These are phyloP conservation scores for Mycena leptocephala DNA, from an alignment of 768 basidiomycete genomes.

Conservation along the genomic window DNA sequence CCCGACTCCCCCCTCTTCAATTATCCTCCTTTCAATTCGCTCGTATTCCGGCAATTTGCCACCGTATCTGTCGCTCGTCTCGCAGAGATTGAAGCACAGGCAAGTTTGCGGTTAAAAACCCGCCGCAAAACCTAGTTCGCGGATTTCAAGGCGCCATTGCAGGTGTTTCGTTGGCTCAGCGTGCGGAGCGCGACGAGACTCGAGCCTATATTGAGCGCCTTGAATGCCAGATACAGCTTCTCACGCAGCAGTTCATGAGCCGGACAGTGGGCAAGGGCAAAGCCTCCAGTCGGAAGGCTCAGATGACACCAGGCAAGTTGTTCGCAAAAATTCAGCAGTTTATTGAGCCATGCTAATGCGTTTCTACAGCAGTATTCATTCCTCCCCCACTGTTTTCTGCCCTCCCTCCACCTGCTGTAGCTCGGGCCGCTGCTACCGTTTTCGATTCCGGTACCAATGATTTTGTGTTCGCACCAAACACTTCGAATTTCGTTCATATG, in stretches of 20 bases:
- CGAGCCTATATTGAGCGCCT: neutral
- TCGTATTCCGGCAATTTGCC: neutral
- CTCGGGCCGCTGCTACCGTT: no score
- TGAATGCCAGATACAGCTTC: neutral
- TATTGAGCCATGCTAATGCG: neutral
- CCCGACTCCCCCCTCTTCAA: neutral
- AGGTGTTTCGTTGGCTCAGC: neutral
- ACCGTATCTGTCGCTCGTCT: neutral
- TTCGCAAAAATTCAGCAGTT: neutral
- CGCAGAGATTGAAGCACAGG: neutral
- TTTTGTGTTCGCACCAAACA: no score
- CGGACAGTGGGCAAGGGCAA: neutral
- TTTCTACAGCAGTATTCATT: no score
- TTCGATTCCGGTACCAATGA: no score
- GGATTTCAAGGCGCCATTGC: constrained; percentile 15
- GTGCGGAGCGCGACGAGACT: no score
- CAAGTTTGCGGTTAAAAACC: neutral
- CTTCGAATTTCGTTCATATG: no score
- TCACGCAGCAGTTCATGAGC: neutral
- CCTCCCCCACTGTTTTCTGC: no score
- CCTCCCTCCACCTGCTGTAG: no score
- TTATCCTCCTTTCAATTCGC: constrained; percentile 4
- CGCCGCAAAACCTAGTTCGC: constrained; percentile 11
- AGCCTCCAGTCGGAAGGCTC: neutral
- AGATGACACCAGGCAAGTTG: neutral